These are phyloP conservation scores for Fusarium incarnatum DNA, from an alignment of 2,329 filamentous ascomycete species.

Conservation along the genomic window DNA sequence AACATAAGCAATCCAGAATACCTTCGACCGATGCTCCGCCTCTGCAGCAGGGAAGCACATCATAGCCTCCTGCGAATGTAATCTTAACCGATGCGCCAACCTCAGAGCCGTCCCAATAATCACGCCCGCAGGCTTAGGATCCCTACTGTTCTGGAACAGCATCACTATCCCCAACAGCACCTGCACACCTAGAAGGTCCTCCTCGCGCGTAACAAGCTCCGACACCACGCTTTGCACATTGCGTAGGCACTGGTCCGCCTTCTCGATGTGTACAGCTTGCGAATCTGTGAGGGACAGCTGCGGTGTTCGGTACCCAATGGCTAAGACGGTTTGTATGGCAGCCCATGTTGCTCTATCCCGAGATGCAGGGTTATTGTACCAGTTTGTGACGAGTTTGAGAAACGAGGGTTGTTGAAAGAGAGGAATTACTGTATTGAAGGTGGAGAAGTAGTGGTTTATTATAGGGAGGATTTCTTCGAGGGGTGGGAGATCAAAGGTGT, in stretches of 20 bases:
- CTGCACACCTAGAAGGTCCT: slow-evolving; percentile 55
- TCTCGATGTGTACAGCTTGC: slow-evolving; percentile 34
- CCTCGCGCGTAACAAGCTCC: slow-evolving; percentile 53
- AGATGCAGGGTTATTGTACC: slow-evolving; percentile 46
- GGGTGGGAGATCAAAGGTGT: slow-evolving; percentile 47
- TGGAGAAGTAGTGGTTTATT: slow-evolving; percentile 53
- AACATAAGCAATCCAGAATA: slow-evolving; percentile 58
- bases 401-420: slow-evolving; percentile 54
- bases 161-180: slow-evolving; percentile 54
- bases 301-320: slow-evolving; percentile 50
- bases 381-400: slow-evolving; percentile 51
- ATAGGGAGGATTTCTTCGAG: slow-evolving; percentile 52
- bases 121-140: slow-evolving; percentile 53
- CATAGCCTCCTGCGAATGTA: slow-evolving; percentile 49
- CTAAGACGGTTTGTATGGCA: slow-evolving; percentile 55
- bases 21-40: slow-evolving; percentile 50
- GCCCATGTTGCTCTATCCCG: slow-evolving; percentile 51
- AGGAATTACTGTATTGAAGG: slow-evolving; percentile 53
- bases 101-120: slow-evolving; percentile 55
- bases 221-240: slow-evolving; percentile 55
- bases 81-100: slow-evolving; percentile 51
- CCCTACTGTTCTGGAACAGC: slow-evolving; percentile 53
- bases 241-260: slow-evolving; percentile 49
- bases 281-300: slow-evolving; percentile 33
- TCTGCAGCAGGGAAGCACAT: slow-evolving; percentile 46